These are phyloP conservation scores for Lichtheimia ornata DNA, from an alignment of 371 early-diverging fungal species.

Conservation along the genomic window DNA sequence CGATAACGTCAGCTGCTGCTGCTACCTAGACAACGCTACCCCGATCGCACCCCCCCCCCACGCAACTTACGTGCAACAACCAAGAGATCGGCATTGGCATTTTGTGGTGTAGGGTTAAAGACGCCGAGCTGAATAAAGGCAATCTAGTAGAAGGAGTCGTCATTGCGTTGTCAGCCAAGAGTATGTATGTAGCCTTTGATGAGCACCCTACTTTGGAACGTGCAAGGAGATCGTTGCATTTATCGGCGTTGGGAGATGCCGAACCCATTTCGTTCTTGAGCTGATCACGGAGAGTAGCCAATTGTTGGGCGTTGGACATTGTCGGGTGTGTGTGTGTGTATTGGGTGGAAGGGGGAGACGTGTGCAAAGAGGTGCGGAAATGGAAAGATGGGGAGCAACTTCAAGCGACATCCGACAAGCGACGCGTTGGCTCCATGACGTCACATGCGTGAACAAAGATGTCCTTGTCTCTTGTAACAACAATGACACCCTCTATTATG, in stretches of 20 bases:
- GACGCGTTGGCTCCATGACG: conserved; percentile 5
- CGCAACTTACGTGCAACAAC: conserved; percentile 72
- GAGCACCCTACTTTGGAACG: conserved; percentile 73
- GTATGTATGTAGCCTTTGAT: neutral
- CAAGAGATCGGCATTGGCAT: conserved; percentile 65
- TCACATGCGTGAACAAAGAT: neutral
- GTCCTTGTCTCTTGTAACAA: too few relatives aligned
- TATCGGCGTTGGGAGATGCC: conserved; percentile 72
- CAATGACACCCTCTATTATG: too few relatives aligned
- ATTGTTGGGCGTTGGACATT: conserved; percentile 33
- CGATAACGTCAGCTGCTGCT: neutral
- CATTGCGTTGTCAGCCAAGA: neutral
- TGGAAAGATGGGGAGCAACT: neutral
- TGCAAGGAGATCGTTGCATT: conserved; percentile 69
- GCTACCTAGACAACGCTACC: neutral
- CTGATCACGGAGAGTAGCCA: conserved; percentile 45
- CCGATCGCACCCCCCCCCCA: neutral
- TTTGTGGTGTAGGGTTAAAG: conserved; percentile 61
- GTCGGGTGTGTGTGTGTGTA: too few relatives aligned
- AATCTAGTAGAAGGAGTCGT: conserved; percentile 61
- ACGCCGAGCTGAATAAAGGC: conserved; percentile 74
- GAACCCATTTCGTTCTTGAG: conserved; percentile 66
- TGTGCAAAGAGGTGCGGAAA: neutral
- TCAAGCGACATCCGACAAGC: neutral
- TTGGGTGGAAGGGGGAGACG: neutral